Conservation (phyloP, 2,329 filamentous ascomycete species). For the Neofusicoccum cordaticola region DNA sequence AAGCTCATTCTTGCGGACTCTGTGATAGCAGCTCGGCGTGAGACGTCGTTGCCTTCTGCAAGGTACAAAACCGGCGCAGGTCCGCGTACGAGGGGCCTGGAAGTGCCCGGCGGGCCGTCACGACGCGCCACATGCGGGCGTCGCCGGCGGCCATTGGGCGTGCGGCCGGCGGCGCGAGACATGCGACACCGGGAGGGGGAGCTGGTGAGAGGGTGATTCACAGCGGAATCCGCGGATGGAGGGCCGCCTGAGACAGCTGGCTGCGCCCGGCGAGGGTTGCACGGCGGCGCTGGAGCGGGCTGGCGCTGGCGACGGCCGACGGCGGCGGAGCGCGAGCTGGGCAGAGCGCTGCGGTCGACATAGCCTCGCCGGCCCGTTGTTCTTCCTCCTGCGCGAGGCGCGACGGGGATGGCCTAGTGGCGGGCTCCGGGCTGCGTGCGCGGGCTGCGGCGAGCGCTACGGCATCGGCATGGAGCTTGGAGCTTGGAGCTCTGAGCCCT, state of each 20-base stretch:
- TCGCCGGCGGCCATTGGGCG: neutral
- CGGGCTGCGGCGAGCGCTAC: neutral
- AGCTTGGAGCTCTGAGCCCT: neutral
- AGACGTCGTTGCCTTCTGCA: conserved; percentile 14
- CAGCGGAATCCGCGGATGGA: conserved; percentile 12
- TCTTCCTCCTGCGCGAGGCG: conserved; percentile 4
- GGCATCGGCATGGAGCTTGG: neutral
- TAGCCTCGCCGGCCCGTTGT: conserved; percentile 12
- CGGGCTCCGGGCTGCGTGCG: too few species aligned
- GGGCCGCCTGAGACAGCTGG: conserved; percentile 15
- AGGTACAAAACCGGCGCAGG: conserved; percentile 14
- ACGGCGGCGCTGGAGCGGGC: neutral
- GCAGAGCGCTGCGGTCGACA: conserved; percentile 5
- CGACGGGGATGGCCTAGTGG: conserved; percentile 11
- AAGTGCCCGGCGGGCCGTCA: conserved; percentile 2
- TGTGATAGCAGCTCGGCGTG: neutral
- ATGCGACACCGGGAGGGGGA: neutral
- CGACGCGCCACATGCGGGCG: neutral
- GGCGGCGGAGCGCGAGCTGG: neutral
- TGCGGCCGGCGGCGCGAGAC: neutral
- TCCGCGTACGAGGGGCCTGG: conserved; percentile 13
- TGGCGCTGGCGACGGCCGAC: neutral
- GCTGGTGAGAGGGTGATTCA: conserved; percentile 15
- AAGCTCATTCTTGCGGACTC: conserved; percentile 13
- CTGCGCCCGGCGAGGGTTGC: conserved; percentile 10